A percentile compares a stretch with the other conserved stretches of the same genome.
These are phyloP conservation scores for Lepiota venenata DNA, from an alignment of 768 basidiomycete species.

Conservation along the genomic window DNA sequence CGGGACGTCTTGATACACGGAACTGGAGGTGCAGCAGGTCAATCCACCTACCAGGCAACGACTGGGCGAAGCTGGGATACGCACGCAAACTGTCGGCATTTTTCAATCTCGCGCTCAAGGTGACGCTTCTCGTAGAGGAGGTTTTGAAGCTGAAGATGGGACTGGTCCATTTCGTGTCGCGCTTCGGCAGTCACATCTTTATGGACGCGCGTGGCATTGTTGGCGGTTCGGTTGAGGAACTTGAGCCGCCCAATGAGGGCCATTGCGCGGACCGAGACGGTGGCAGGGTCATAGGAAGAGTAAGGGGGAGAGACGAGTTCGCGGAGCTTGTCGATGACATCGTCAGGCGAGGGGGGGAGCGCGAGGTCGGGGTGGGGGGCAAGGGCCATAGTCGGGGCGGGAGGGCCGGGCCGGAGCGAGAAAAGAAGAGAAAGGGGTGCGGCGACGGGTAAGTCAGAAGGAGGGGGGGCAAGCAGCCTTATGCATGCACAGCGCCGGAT, in stretches of 20 bases:
- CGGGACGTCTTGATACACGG: slow-evolving; percentile 85
- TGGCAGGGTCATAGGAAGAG: slow-evolving; percentile 42
- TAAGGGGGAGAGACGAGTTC: slow-evolving; percentile 52
- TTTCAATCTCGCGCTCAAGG: slow-evolving; percentile 88
- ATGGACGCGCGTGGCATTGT: slow-evolving; percentile 58
- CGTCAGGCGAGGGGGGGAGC: slow-evolving; percentile 35
- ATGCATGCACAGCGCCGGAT: slow-evolving; percentile 22
- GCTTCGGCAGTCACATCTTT: slow-evolving; percentile 78
- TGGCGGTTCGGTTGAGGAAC: slow-evolving; percentile 71
- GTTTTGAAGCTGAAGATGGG: slow-evolving; percentile 83
- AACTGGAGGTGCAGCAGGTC: slow-evolving; percentile 44
- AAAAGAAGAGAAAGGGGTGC: neutral
- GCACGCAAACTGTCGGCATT: slow-evolving; percentile 89
- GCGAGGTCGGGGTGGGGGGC: slow-evolving; percentile 7
- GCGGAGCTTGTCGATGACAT: slow-evolving; percentile 58
- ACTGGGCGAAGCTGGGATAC: slow-evolving; percentile 24
- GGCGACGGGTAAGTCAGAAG: neutral
- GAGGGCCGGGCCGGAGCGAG: neutral
- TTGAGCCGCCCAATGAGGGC: slow-evolving; percentile 81
- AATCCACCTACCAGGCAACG: neutral
- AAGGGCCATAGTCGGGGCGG: neutral
- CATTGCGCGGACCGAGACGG: slow-evolving; percentile 63
- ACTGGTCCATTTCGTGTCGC: slow-evolving; percentile 87
- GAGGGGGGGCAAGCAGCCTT: slow-evolving; percentile 13
- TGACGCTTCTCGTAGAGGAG: slow-evolving; percentile 87